Percentiles rank a stretch among this genome's conserved stretches.
Evolutionary conservation across 1,284 basidiomycete genomes (phyloP).

Genomic region (Neotropicomus parvogracilis): DNA sequence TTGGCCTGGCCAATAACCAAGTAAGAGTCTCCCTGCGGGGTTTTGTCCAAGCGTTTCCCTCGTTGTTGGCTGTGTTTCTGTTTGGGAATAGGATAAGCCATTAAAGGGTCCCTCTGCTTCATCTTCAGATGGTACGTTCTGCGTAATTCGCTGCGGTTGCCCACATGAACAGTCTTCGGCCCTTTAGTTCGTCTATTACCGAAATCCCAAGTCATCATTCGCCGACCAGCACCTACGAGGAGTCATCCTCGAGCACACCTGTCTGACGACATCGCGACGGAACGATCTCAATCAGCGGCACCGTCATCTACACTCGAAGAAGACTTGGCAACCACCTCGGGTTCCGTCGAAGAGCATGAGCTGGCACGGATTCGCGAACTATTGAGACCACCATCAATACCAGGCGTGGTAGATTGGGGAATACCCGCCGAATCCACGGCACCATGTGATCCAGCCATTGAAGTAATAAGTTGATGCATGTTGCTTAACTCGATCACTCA

Average conservation of each 20-base stretch:
- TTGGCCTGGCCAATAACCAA: constrained; percentile 35
- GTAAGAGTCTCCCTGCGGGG: constrained; percentile 57
- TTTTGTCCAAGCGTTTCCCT: constrained; percentile 57
- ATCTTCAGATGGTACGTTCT: constrained; percentile 45
- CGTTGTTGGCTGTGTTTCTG: constrained; percentile 58
- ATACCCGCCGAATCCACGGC: constrained; percentile 62
- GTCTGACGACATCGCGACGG: constrained; percentile 38
- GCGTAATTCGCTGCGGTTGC: not conserved
- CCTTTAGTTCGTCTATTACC: constrained; percentile 38
- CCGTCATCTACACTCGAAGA: constrained; percentile 15
- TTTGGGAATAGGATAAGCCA: constrained; percentile 62
- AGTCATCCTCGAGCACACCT: constrained; percentile 47
- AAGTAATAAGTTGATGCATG: constrained; percentile 40
- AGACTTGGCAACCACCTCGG: constrained; percentile 16
- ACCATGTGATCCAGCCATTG: constrained; percentile 57
- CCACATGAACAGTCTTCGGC: not conserved
- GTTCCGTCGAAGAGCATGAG: constrained; percentile 25
- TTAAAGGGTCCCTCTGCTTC: constrained; percentile 40
- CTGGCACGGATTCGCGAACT: constrained; percentile 50
- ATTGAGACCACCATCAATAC: constrained; percentile 60
- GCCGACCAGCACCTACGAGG: constrained; percentile 46
- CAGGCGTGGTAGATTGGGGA: constrained; percentile 70
- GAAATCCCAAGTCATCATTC: constrained; percentile 58
- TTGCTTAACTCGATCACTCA: not conserved
- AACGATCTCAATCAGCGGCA: constrained; percentile 2